These are phyloP conservation scores for Saccharomycopsis olivae DNA, from an alignment of 805 yeast species.

Conservation along the genomic window DNA sequence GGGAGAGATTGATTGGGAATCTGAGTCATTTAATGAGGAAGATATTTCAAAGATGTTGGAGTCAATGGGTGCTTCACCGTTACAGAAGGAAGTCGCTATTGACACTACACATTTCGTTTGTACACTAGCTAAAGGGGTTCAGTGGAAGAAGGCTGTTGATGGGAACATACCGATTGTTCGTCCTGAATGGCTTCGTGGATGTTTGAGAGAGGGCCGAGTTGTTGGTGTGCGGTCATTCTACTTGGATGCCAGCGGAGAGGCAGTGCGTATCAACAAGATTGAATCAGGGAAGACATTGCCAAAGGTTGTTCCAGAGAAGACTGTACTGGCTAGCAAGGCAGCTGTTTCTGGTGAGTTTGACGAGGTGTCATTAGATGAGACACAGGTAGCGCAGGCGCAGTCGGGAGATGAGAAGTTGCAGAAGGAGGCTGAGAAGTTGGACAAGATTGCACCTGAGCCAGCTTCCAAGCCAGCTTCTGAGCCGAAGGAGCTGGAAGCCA, in stretches of 20 bases:
- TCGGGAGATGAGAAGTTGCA: neutral
- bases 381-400: neutral
- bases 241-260: slow-evolving; percentile 19
- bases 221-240: slow-evolving; percentile 89
- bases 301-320: neutral
- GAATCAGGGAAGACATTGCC: slow-evolving; percentile 1
- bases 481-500: too few relatives aligned
- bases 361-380: slow-evolving; percentile 14
- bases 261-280: slow-evolving; percentile 11
- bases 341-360: slow-evolving; percentile 10
- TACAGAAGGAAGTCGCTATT: slow-evolving; percentile 62
- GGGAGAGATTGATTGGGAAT: slow-evolving; percentile 61
- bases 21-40: slow-evolving; percentile 32
- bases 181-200: slow-evolving; percentile 96
- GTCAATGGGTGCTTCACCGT: slow-evolving; percentile 75
- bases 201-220: slow-evolving; percentile 85
- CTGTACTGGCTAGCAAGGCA: neutral
- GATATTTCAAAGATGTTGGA: slow-evolving; percentile 55
- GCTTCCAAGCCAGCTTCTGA: too few relatives aligned
- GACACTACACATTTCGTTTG: slow-evolving; percentile 94
- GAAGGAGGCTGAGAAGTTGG: too few relatives aligned
- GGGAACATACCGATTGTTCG: slow-evolving; percentile 87
- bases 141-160: slow-evolving; percentile 69
- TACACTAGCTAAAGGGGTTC: slow-evolving; percentile 60
- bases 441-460: too few relatives aligned